Evolutionary conservation across 2,329 filamentous ascomycete genomes (phyloP), one percentile per base, ranked within the genome.

Genomic region (Penicillium hordei): DNA sequence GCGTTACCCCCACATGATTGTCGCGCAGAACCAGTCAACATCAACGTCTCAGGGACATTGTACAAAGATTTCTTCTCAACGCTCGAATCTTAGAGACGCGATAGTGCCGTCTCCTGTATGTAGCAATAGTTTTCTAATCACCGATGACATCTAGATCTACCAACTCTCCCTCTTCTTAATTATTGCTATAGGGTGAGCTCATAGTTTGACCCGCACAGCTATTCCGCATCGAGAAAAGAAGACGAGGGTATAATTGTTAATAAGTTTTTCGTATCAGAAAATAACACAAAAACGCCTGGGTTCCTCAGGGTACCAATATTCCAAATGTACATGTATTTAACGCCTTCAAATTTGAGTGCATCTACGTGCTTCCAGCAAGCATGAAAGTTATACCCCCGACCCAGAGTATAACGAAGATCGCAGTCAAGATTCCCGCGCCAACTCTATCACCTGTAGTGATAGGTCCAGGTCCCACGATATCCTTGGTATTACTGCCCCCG

Each of bases 381-480:
- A 55, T 55, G 40, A 43, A 59, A 27, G 23, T 27, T 9, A 52
- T 19, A 39, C 42, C 48, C 13, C 45, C 57, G 3, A 42, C 43
- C 57, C 48, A 59, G 23, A 46, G 5, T 17, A 40, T 17, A 27
- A 68, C 50, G 33, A 70, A 54, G 21, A 72, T 21, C 8, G 67
- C 60, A 15, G 72, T 75, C 51, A 73, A 48, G 39, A 73, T 67
- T 17, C 64, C 68, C 10, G 72, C 72, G 12, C 72, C 72, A 6
- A 66, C 71, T 39, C 54, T 64, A 45, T 75, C 72, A 17, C 58
- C 69, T 8, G 65, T 67, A 10, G 46, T 58, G 19, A 57, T 57
- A 17, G 44, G 33, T 7, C 29, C 51, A n/a, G 51, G 54, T 48
- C 59, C 34, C 9, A 50, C 19, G 4, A 43, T 52, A 4, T 52